Conservation (phyloP, 2,329 filamentous ascomycete genomes). For the Trematosphaeria pertusa region DNA sequence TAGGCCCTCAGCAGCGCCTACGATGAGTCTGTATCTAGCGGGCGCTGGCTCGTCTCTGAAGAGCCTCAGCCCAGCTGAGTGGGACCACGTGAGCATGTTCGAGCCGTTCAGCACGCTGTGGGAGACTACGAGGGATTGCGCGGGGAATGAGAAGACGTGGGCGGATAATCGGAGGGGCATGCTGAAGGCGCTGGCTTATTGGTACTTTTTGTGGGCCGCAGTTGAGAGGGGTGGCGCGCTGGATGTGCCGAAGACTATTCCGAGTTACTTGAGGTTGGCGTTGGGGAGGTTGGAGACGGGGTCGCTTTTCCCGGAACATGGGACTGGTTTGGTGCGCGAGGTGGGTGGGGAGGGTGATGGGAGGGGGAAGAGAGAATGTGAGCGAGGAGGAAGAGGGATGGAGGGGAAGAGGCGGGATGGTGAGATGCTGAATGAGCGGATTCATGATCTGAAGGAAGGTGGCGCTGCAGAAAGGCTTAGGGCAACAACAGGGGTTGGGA, state of each 20-base stretch:
- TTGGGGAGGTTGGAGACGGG: not conserved
- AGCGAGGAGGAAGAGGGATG: too few relatives aligned
- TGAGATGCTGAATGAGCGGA: too few relatives aligned
- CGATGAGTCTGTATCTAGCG: not conserved
- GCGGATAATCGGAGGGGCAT: conserved; percentile 1
- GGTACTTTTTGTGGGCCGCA: not conserved
- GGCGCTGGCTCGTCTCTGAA: not conserved
- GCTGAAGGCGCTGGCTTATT: conserved; percentile 1
- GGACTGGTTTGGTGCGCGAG: too few relatives aligned
- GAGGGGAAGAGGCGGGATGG: too few relatives aligned
- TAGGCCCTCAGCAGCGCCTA: not conserved
- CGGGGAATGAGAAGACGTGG: not conserved
- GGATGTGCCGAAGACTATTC: not conserved
- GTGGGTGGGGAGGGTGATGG: not conserved
- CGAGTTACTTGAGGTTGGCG: not conserved
- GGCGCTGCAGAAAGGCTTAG: too few relatives aligned
- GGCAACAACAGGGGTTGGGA: too few relatives aligned
- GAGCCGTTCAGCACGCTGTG: conserved; percentile 4
- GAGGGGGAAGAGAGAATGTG: conserved; percentile 6
- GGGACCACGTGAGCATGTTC: not conserved
- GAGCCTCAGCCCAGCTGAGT: not conserved
- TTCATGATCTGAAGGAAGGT: too few relatives aligned
- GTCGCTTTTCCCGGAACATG: too few relatives aligned
- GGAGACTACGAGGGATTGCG: not conserved
- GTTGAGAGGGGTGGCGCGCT: not conserved